Conservation (phyloP, 176 grass and related monocot species). For the Carex littledalei region DNA sequence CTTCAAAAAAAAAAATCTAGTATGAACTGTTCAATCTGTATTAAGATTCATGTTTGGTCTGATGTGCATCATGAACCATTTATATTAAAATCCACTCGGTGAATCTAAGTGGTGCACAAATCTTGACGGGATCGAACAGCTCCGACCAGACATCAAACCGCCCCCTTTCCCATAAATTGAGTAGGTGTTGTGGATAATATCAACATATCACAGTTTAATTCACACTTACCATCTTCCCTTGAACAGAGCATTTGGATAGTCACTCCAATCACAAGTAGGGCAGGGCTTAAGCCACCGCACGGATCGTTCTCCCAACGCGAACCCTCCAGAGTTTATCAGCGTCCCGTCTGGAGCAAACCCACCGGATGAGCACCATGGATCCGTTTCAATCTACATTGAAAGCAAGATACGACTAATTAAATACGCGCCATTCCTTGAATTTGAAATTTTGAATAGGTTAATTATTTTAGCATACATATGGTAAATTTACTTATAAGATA, state of each 20-base stretch:
- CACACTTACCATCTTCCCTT: slow-evolving; percentile 27
- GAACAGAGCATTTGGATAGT: slow-evolving; percentile 19
- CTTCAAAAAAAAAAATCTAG: too few species aligned
- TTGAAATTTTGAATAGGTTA: neutral
- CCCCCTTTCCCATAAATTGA: too few species aligned
- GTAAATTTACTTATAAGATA: too few species aligned
- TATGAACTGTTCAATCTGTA: neutral
- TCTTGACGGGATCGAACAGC: too few species aligned
- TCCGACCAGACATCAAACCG: too few species aligned
- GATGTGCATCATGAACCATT: too few species aligned
- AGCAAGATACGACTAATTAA: neutral
- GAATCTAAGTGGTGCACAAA: too few species aligned
- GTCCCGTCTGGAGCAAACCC: slow-evolving; percentile 26
- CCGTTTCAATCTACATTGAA: slow-evolving; percentile 28
- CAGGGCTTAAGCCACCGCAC: slow-evolving; percentile 38
- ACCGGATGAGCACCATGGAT: slow-evolving; percentile 44
- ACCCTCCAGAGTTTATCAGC: slow-evolving; percentile 34
- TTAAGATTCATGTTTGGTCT: neutral
- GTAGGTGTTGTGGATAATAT: neutral
- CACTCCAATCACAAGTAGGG: slow-evolving; percentile 30
- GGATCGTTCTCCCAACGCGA: neutral
- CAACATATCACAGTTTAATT: neutral
- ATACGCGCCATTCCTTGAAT: neutral
- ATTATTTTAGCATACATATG: too few species aligned
- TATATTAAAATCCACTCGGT: too few species aligned